Base-by-base conservation (phyloP, 2,329 filamentous ascomycete genomes). In the Sporothrix variecibatus region DNA sequence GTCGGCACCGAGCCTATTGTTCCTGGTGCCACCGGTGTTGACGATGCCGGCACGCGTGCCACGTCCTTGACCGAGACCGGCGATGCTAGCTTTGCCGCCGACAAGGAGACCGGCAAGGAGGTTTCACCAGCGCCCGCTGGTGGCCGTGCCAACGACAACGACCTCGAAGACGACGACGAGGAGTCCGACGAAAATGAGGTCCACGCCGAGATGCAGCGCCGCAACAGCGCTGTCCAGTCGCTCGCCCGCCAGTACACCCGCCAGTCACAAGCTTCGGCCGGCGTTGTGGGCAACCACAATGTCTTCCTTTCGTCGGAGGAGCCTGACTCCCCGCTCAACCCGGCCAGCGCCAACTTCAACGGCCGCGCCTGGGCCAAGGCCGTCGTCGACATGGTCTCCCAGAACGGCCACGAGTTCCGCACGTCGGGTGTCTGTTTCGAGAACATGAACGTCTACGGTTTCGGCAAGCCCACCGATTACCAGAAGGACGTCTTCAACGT, bases 361-460 rank as follows among this genome's bases (percentile, higher is more conserved):
- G 83, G 85, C n/a, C 82, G 83, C 28, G 82, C 82, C 2, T 92
- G 91, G 91, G 87, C 88, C 74, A 90, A 87, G 82, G 84, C 88
- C 46, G 80, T 92, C 11, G 86, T 90, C 43, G 84, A 85, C 75
- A 81, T 88, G 75, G 83, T 85, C 64, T 84, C 85, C 43, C 84
- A 82, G 75, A 86, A 87, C 74, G 90, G 88, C 71, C 84, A 85
- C 76, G 80, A 82, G 17, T 89, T 89, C 80, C 87, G 91, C 78
- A 88, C 87, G 17, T 86, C 89, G 0, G 91, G 92, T 65, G 85
- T 94, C 62, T 85, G 87, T 70, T 93, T 91, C 83, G 87, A 89
- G 80, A 87, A 93, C 79, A 84, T 94, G 73, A 92, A 88, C 75
- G 90, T 93, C 5, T 89, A 90, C 79, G 91, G 91, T 56, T 93